These are phyloP conservation scores for Nothophaeocryptopus gaeumannii DNA, from an alignment of 2,329 filamentous ascomycete species.

Conservation along the genomic window DNA sequence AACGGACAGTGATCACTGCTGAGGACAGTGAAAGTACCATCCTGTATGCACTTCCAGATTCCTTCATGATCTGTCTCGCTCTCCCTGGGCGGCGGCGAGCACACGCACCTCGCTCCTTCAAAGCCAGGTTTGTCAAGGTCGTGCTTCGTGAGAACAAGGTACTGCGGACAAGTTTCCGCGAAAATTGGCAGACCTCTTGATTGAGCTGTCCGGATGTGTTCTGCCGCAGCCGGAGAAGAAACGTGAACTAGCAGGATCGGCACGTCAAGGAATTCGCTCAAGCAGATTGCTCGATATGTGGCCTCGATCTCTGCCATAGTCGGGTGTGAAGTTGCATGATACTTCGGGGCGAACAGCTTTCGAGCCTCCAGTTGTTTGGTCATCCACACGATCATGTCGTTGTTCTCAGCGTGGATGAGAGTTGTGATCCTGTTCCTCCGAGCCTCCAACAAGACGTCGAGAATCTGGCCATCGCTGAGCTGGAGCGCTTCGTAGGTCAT, in stretches of 20 bases:
- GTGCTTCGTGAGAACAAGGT: conserved; percentile 53
- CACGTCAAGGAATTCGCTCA: conserved; percentile 51
- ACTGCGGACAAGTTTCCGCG: conserved; percentile 58
- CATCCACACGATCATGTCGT: conserved; percentile 54
- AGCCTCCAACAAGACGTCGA: conserved; percentile 40
- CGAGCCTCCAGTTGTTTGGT: conserved; percentile 52
- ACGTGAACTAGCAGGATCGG: conserved; percentile 57
- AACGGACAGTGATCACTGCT: conserved; percentile 53
- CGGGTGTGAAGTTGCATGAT: conserved; percentile 51
- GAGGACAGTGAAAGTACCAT: conserved; percentile 54
- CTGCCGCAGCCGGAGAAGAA: conserved; percentile 46
- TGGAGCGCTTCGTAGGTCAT: conserved; percentile 43
- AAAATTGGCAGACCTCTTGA: conserved; percentile 50
- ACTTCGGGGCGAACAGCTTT: conserved; percentile 50
- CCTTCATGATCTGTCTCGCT: conserved; percentile 48
- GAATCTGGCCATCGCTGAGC: conserved; percentile 39
- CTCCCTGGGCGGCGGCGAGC: conserved; percentile 52
- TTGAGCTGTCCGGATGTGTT: conserved; percentile 50
- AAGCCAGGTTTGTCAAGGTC: conserved; percentile 52
- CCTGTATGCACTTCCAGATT: conserved; percentile 51
- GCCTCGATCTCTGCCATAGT: conserved; percentile 53
- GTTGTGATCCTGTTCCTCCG: conserved; percentile 50
- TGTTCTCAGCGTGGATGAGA: conserved; percentile 57
- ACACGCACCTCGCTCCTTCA: conserved; percentile 56
- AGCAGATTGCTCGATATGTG: conserved; percentile 52